These are phyloP conservation scores for Micractinium conductrix DNA, from an alignment of 139 green algal genomes.

Conservation along the genomic window DNA sequence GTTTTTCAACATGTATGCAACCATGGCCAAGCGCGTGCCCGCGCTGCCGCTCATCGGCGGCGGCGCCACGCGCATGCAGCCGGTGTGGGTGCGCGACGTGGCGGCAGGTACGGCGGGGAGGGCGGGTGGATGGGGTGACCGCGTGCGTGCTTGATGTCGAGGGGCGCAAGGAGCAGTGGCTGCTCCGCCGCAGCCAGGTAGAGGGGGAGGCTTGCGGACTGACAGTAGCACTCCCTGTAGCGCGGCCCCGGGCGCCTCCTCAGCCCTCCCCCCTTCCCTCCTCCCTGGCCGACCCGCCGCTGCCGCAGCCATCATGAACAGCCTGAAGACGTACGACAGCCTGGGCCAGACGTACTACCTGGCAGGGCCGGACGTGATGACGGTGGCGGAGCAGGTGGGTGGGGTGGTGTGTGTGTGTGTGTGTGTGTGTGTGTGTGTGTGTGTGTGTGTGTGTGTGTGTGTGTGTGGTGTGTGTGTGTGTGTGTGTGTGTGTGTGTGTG, in stretches of 20 bases:
- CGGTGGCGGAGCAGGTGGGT: constrained; percentile 54
- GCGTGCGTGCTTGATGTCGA: too few relatives aligned
- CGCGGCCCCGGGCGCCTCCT: background rate
- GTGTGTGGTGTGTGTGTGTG: too few relatives aligned
- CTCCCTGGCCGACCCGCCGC: too few relatives aligned
- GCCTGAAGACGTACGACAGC: constrained; percentile 63
- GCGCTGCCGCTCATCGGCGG: constrained; percentile 82
- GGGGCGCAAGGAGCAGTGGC: too few relatives aligned
- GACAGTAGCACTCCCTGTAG: too few relatives aligned
- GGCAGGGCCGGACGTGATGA: constrained; percentile 85
- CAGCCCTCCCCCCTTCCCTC: too few relatives aligned
- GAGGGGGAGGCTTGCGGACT: too few relatives aligned
- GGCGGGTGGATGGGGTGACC: background rate
- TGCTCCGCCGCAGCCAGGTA: too few relatives aligned
- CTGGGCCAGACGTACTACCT: constrained; percentile 89
- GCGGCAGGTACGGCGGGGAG: constrained; percentile 44
- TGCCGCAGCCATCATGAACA: constrained; percentile 54
- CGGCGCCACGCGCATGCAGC: constrained; percentile 64
- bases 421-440: too few relatives aligned
- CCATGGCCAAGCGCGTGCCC: constrained; percentile 64
- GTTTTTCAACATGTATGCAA: constrained; percentile 87
- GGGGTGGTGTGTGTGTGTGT: background rate
- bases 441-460: too few relatives aligned
- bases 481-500: background rate
- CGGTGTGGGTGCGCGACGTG: constrained; percentile 79